Evolutionary conservation across 1,284 basidiomycete genomes (phyloP).

Genomic region (Irpex sp.): DNA sequence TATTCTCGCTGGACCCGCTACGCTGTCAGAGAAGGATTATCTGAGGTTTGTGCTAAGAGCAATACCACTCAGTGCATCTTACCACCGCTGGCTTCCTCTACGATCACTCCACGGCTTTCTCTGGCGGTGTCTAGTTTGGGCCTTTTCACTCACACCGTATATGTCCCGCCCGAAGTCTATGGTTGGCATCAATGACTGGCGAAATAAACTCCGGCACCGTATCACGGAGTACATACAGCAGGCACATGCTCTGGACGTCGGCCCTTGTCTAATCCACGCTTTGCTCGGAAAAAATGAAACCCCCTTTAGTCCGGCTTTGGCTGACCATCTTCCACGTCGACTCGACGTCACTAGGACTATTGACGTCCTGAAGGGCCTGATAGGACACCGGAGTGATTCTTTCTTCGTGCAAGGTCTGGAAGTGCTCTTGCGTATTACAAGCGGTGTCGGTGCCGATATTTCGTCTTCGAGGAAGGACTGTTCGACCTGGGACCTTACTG

Average conservation of each 20-base stretch:
- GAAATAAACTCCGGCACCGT: neutral
- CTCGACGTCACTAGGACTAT: constrained; percentile 30
- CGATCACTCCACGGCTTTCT: constrained; percentile 36
- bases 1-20: constrained; percentile 37
- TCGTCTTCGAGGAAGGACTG: constrained; percentile 15
- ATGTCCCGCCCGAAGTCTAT: constrained; percentile 4
- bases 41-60: constrained; percentile 36
- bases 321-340: neutral
- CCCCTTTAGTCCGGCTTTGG: constrained; percentile 2
- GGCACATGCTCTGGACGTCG: neutral
- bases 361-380: constrained; percentile 32
- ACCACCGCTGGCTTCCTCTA: constrained; percentile 27
- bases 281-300: neutral
- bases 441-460: constrained; percentile 19
- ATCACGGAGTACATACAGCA: neutral
- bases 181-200: neutral
- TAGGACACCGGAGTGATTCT: constrained; percentile 22
- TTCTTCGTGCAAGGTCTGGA: constrained; percentile 31
- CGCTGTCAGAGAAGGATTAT: constrained; percentile 36
- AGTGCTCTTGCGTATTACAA: constrained; percentile 35
- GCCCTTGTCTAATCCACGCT: constrained; percentile 25
- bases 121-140: constrained; percentile 54
- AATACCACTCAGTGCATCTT: constrained; percentile 25
- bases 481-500: constrained; percentile 1
- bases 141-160: constrained; percentile 20